These are phyloP conservation scores for Diplocarpon mali DNA, from an alignment of 2,329 filamentous ascomycete genomes.

Conservation along the genomic window DNA sequence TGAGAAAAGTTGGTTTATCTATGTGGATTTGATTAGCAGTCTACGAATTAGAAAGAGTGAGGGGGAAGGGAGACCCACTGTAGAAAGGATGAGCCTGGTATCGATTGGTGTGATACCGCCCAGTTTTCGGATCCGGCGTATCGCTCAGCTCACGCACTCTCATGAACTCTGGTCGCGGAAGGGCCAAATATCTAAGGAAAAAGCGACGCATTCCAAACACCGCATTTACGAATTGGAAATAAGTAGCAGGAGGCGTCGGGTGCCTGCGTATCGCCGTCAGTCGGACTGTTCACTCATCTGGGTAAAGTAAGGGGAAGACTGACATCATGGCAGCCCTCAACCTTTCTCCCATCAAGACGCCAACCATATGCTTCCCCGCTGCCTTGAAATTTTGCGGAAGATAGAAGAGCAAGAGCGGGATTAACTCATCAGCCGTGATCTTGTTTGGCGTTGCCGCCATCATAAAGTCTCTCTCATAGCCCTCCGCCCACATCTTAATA, in stretches of 20 bases:
- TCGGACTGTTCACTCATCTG: background rate
- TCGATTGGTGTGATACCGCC: constrained; percentile 37
- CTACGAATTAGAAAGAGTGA: background rate
- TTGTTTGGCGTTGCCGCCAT: constrained; percentile 39
- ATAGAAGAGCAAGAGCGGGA: constrained; percentile 46
- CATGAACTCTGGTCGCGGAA: constrained; percentile 40
- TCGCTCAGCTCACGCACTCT: constrained; percentile 32
- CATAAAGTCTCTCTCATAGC: constrained; percentile 51
- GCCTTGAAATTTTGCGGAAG: constrained; percentile 37
- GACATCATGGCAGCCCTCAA: constrained; percentile 56
- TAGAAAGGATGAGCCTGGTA: constrained; percentile 59
- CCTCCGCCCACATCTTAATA: constrained; percentile 35
- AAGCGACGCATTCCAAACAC: constrained; percentile 43
- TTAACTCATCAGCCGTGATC: constrained; percentile 45
- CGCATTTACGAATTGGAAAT: constrained; percentile 33
- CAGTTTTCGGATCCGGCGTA: constrained; percentile 39
- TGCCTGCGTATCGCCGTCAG: constrained; percentile 27
- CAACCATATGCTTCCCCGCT: constrained; percentile 39
- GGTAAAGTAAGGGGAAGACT: constrained; percentile 17
- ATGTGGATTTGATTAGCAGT: background rate
- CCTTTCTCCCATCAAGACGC: constrained; percentile 51
- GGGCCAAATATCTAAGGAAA: constrained; percentile 43
- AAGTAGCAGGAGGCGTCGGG: constrained; percentile 32
- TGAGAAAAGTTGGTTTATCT: constrained; percentile 44
- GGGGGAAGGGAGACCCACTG: constrained; percentile 13